A percentile compares a stretch with the other conserved stretches of the same genome.
Evolutionary conservation across 208 protist genomes (phyloP).

Genomic region (Willaertia magna): DNA sequence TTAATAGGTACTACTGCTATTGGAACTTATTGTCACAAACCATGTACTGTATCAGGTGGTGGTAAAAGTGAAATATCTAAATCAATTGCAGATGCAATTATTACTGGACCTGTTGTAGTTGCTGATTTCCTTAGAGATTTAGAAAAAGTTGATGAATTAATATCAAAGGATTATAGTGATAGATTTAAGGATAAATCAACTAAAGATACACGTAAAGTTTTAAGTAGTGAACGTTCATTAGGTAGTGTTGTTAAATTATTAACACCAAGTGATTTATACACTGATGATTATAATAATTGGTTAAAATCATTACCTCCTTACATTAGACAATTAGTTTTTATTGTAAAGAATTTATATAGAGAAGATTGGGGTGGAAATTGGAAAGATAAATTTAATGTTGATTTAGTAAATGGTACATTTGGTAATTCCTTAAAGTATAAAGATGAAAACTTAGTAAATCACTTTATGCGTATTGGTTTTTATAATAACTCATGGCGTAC

Average conservation of each 20-base stretch:
- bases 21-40: slow-evolving; percentile 17
- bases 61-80: slow-evolving; percentile 43
- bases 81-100: slow-evolving; percentile 26
- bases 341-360: not conserved
- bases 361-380: not conserved
- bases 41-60: slow-evolving; percentile 31
- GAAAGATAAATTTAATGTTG: slow-evolving; percentile 21
- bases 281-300: not conserved
- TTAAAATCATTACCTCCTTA: not conserved
- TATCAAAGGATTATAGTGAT: slow-evolving; percentile 27
- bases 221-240: not conserved
- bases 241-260: not conserved
- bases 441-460: not conserved
- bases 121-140: slow-evolving; percentile 21
- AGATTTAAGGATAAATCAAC: not conserved
- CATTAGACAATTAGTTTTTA: not conserved
- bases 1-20: not conserved
- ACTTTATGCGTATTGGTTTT: slow-evolving; percentile 29
- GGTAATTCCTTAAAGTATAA: slow-evolving; percentile 32
- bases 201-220: not conserved
- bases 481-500: slow-evolving; percentile 21
- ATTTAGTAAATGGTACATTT: slow-evolving; percentile 27
- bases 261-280: not conserved
- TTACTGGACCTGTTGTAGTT: slow-evolving; percentile 22
- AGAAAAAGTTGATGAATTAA: slow-evolving; percentile 14